Evolutionary conservation across 352 stramenopile genomes (phyloP), one percentile per base, ranked within the genome.

Genomic region (Pythium guiyangense): DNA sequence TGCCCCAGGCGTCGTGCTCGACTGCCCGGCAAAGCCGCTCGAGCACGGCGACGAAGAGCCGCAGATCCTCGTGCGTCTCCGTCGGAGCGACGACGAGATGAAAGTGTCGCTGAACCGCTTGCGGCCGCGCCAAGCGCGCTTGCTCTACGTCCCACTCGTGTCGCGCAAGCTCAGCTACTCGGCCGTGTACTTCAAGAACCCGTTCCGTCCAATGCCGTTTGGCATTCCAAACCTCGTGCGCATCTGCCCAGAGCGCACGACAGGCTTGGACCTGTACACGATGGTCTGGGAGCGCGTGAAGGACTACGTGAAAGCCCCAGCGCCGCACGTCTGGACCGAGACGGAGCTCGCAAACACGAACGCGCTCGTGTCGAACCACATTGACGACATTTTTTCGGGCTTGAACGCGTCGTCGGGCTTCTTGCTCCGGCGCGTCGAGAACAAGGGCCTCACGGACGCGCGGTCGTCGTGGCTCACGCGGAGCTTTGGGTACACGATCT

Each of bases 121-220:
- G 31, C 82, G 84, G 20, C 75, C 81, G 18, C 74, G 86, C 0
- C 82, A 90, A 64, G 71, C 86, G 18, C 73, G 82, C 25, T 54
- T 95, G 46, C 65, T 93, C 26, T 92, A 94, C 57, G 84, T 92
- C 18, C 84, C 79, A 27, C 60, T 95, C 49, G 64, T 95, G 49
- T 92, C 78, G 37, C 82, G 86, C 42, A 95, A 95, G 57, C 70
- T 95, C 50, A 91, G 80, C 44, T 95, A 95, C 65, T 93, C 84
- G 34, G 81, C 84, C 6, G 69, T 94, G 51, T 95, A 95, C 55
- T 95, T 91, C 53, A 95, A 95, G 62, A 95, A 95, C 54, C 86
- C 86, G 15, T 95, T 95, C 69, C 79, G 84, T 0, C 86, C 86
- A 1, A 77, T 86, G 27, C 84, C 86, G n/a, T 95, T 95, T 46